Evolutionary conservation across 352 stramenopile genomes (phyloP).

Genomic region (Phytophthora vignae): DNA sequence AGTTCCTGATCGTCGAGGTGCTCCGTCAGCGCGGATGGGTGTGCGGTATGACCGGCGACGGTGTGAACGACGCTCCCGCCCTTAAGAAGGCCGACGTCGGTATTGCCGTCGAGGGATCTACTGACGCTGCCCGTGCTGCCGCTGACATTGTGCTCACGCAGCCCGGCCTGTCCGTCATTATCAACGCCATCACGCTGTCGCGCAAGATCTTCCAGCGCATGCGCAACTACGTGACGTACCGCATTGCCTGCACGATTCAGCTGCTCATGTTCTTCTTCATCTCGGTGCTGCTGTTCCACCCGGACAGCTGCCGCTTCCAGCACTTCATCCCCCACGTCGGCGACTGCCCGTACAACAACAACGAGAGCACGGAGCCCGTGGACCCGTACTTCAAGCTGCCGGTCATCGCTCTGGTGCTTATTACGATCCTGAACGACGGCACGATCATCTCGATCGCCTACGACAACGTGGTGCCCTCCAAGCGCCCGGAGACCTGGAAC

Average conservation of each 20-base stretch:
- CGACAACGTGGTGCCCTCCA: conserved; percentile 85
- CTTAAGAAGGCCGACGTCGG: conserved; percentile 79
- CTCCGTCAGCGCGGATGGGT: conserved; percentile 82
- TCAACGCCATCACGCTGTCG: conserved; percentile 90
- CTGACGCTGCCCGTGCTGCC: conserved; percentile 88
- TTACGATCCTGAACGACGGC: conserved; percentile 95
- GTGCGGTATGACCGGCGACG: conserved; percentile 82
- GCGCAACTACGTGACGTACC: conserved; percentile 95
- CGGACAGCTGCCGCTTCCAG: conserved; percentile 74
- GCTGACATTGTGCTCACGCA: conserved; percentile 96
- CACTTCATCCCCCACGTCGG: conserved; percentile 68
- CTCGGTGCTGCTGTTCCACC: conserved; percentile 90
- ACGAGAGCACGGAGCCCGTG: conserved; percentile 55
- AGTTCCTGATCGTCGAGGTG: conserved; percentile 91
- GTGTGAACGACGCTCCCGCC: conserved; percentile 72
- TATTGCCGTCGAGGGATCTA: conserved; percentile 86
- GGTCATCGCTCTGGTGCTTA: conserved; percentile 93
- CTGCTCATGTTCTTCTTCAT: conserved; percentile 95
- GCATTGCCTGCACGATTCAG: conserved; percentile 92
- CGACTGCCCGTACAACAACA: conserved; percentile 62
- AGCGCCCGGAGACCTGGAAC: conserved; percentile 77
- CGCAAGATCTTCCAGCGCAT: conserved; percentile 96
- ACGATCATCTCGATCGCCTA: conserved; percentile 94
- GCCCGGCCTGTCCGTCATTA: conserved; percentile 92
- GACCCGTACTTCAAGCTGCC: conserved; percentile 93